Evolutionary conservation across 192 early-diverging fungal genomes (phyloP).

Genomic region (Dimargaris cristalligena): DNA sequence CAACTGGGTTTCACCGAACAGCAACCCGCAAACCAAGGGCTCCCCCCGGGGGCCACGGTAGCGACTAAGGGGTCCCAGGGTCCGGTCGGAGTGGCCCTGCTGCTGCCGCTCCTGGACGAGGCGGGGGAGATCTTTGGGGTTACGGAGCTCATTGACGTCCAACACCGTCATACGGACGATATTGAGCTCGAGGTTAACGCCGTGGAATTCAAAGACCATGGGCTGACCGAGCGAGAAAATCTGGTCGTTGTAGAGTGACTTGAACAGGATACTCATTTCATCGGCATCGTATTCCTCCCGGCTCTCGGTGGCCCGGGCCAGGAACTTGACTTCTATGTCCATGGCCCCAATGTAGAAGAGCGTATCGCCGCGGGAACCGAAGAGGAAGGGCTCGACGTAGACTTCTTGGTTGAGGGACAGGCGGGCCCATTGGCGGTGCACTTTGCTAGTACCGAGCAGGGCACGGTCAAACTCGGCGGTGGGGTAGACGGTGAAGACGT

Average conservation of each 20-base stretch:
- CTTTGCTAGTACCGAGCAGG: conserved; percentile 12
- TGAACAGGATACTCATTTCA: conserved; percentile 47
- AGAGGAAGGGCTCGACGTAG: conserved; percentile 30
- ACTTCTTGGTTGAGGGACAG: conserved; percentile 36
- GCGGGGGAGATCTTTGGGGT: conserved; percentile 8
- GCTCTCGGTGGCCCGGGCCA: conserved; percentile 28
- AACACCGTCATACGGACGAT: conserved; percentile 28
- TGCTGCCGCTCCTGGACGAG: not conserved
- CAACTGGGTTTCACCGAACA: conserved; percentile 53
- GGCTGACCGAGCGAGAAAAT: conserved; percentile 63
- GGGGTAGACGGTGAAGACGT: conserved; percentile 55
- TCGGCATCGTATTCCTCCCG: conserved; percentile 50
- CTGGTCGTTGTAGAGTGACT: conserved; percentile 57
- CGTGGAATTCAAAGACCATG: conserved; percentile 70
- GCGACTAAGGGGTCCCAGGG: not conserved
- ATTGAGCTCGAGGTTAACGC: conserved; percentile 37
- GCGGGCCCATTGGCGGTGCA: conserved; percentile 23
- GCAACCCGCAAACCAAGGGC: conserved; percentile 31
- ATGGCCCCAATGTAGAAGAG: conserved; percentile 28
- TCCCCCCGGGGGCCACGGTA: not conserved
- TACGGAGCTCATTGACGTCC: conserved; percentile 16
- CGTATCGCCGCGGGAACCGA: conserved; percentile 21
- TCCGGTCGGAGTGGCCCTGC: not conserved
- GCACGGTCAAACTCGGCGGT: not conserved
- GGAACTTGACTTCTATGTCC: conserved; percentile 41